Base-by-base conservation (phyloP, 805 yeast species). In the Candida piceae region DNA sequence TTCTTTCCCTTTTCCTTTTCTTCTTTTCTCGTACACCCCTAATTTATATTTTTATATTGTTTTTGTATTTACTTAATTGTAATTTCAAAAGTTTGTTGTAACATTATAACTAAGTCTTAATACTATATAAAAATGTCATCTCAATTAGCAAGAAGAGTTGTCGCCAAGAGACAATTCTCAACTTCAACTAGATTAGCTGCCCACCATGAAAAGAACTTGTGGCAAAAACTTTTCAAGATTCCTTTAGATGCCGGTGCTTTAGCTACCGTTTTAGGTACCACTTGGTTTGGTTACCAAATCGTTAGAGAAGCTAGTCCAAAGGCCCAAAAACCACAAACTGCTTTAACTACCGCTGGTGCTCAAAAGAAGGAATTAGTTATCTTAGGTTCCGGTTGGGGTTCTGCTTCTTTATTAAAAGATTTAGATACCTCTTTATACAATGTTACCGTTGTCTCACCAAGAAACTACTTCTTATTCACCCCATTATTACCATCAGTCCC, bases 341-440 rank as follows among this genome's bases (percentile, higher is more conserved):
- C 72, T 11, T 46, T 55, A 16, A 70, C 71, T 41, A 63, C 62
- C 34, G 63, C 52, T 16, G 76, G 77, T 32, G 68, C 67, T 38
- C 59, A 62, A 52, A 70, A 68, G 66, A 71, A 71, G 52, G 27
- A 39, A 16, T 27, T 51, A 12, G 53, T 51, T 24, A 48, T 72
- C 39, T 66, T 72, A 49, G 78, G 78, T 37, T 65, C 76, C n/a
- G 78, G 78, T 31, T 72, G 78, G 78, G 78, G 75, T 32, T 69
- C 75, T 19, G 67, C 72, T 35, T 67, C 76, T 16, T 60, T 72
- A 41, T 62, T 72, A 57, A 72, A 72, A 55, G 67, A 70, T 51
- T 64, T 72, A 53, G 78, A 72, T 53, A 72, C 78, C 37, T 55
- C 74, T 28, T 63, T 70, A 53, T 72, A 72, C 53, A 72, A 72